These are phyloP conservation scores for Penicillium oxalicum DNA, from an alignment of 2,329 filamentous ascomycete species.

Conservation along the genomic window DNA sequence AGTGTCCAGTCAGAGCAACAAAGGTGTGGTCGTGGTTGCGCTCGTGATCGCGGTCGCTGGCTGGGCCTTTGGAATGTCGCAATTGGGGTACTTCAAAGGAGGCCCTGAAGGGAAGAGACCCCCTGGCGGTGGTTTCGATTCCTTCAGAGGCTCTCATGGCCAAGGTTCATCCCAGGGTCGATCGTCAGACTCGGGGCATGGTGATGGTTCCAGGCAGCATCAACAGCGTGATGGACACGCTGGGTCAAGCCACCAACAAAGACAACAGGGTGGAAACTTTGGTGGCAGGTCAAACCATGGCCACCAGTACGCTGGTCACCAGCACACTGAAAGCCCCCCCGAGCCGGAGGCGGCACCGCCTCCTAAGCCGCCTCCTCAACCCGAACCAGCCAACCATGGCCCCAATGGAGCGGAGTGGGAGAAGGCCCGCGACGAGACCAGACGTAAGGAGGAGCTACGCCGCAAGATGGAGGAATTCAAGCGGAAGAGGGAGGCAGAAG, in stretches of 20 bases:
- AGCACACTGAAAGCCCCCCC: constrained; percentile 22
- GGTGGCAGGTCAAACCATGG: constrained; percentile 26
- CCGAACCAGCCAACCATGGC: constrained; percentile 11
- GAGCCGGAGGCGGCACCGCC: not conserved
- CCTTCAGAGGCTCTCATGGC: constrained; percentile 15
- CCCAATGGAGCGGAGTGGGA: constrained; percentile 23
- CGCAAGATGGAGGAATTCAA: constrained; percentile 37
- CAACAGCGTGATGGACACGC: constrained; percentile 2
- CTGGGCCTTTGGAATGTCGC: constrained; percentile 67
- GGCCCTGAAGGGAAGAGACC: constrained; percentile 1
- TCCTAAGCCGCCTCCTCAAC: constrained; percentile 14
- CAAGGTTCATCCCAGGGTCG: constrained; percentile 15
- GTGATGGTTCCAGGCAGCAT: constrained; percentile 21
- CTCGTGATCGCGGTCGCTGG: constrained; percentile 68
- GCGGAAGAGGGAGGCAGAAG: constrained; percentile 32
- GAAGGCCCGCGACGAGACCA: constrained; percentile 27
- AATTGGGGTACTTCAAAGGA: constrained; percentile 38
- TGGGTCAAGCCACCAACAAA: constrained; percentile 9
- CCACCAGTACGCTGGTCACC: constrained; percentile 31
- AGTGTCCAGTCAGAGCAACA: constrained; percentile 65
- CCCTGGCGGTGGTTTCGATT: constrained; percentile 17
- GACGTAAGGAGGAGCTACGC: constrained; percentile 33
- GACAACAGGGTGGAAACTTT: constrained; percentile 26
- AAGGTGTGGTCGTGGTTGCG: constrained; percentile 66
- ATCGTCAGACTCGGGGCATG: constrained; percentile 20